Evolutionary conservation across 2,329 filamentous ascomycete genomes (phyloP).

Genomic region (Botrytis galanthina): DNA sequence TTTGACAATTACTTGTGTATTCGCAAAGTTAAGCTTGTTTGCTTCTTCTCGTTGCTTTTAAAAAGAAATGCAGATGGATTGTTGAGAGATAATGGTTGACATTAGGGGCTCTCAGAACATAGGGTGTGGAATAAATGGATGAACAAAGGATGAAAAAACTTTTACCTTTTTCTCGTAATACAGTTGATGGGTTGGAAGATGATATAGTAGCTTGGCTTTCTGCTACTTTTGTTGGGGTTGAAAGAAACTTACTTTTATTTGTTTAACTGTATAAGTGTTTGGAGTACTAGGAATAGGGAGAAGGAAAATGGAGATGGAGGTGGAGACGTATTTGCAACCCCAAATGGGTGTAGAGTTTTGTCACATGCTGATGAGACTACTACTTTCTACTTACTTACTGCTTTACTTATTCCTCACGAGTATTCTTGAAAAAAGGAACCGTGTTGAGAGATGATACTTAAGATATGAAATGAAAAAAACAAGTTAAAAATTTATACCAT

Average conservation of each 20-base stretch:
- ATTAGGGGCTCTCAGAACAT: background rate
- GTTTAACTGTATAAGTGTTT: slow-evolving; percentile 2
- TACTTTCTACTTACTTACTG: background rate
- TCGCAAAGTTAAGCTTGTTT: slow-evolving; percentile 4
- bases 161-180: background rate
- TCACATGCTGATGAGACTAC: background rate
- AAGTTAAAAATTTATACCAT: background rate
- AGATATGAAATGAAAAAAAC: slow-evolving; percentile 13
- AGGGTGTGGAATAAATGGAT: background rate
- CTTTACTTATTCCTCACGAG: background rate
- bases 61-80: background rate
- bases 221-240: slow-evolving; percentile 7
- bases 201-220: slow-evolving; percentile 6
- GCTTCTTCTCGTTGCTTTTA: slow-evolving; percentile 8
- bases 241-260: slow-evolving; percentile 7
- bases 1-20: background rate
- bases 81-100: slow-evolving; percentile 1
- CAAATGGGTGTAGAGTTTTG: background rate
- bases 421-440: background rate
- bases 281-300: slow-evolving; percentile 1
- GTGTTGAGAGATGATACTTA: background rate
- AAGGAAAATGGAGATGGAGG: background rate
- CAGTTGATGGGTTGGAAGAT: background rate
- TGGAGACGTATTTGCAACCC: background rate
- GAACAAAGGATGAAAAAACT: background rate